These are phyloP conservation scores for Mitragyna speciosa DNA, from an alignment of 257 asterid genomes.

Conservation along the genomic window DNA sequence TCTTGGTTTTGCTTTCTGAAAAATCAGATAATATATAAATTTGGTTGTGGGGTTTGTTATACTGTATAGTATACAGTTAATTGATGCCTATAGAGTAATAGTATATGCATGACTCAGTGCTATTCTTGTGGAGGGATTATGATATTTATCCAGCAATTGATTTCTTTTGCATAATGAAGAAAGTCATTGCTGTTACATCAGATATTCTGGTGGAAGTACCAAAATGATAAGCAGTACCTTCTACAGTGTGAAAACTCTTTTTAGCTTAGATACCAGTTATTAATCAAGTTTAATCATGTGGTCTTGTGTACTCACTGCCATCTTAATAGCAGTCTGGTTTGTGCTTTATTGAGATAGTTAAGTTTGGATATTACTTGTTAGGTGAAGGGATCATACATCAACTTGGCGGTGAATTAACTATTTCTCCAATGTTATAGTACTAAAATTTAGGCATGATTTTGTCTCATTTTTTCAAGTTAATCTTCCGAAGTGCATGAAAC, in stretches of 20 bases:
- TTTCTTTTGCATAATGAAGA: not conserved
- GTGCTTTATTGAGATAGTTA: not conserved
- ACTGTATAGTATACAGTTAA: not conserved
- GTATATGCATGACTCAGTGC: not conserved
- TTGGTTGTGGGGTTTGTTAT: not conserved
- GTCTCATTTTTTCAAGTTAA: not conserved
- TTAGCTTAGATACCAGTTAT: not conserved
- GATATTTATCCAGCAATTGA: not conserved
- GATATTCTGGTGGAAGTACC: not conserved
- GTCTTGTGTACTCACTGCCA: too few relatives aligned
- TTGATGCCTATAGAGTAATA: too few relatives aligned
- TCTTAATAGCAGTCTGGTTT: not conserved
- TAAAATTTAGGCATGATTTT: not conserved
- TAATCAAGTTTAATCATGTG: not conserved
- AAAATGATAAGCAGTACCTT: not conserved
- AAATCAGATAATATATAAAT: not conserved
- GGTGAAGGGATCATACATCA: not conserved
- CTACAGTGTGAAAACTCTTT: not conserved
- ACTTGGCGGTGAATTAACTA: not conserved
- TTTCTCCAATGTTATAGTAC: not conserved
- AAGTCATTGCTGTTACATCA: not conserved
- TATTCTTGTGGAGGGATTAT: not conserved
- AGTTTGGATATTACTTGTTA: not conserved
- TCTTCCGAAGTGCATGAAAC: not conserved
- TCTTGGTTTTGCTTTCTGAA: not conserved